Evolutionary conservation across 2,329 filamentous ascomycete genomes (phyloP), one percentile per base, ranked within the genome.

Genomic region (Colletotrichum falcatum): DNA sequence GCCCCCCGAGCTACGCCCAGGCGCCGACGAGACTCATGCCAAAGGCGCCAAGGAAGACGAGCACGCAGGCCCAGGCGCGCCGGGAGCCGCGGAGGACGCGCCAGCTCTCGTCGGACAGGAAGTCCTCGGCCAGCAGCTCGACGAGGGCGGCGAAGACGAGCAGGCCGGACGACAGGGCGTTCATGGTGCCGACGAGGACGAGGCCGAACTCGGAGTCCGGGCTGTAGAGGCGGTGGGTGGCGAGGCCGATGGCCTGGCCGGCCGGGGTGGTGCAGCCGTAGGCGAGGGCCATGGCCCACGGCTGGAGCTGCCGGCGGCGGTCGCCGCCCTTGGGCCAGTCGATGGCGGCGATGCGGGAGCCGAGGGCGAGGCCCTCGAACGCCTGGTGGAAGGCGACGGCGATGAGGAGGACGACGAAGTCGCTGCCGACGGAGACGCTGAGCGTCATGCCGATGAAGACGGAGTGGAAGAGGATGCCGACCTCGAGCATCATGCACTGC

Each of bases 371-470:
- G 33, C 90, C 90, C 79, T 80, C 83, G 71, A 85, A 85, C 1
- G 81, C 82, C 75, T 87, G 92, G 76, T 95, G 93, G 79, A 95
- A 95, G 62, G 88, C 87, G 74, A 95, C 94, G 61, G 93, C 93
- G 56, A 94, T 86, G 1, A 95, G 85, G 68, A 95, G 89, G n/a
- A 95, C 90, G 64, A 93, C 85, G 76, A 95, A 95, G 5, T 91
- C 88, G 11, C 90, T 90, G 0, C 92, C 92, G 0, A 91, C 92
- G 3, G 92, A 90, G 9, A 95, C 92, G 39, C 91, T 93, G 51
- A 95, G 85, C 4, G 93, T 92, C 91, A 95, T 94, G 71, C 93
- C 93, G 74, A 95, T 95, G 77, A 95, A 95, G 71, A 95, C 85
- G 77, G 90, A 92, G 81, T 94, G 91, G 78, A 93, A 93, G 18